Evolutionary conservation across 2,329 filamentous ascomycete genomes (phyloP).

Genomic region (Ceratocystis cubensis): DNA sequence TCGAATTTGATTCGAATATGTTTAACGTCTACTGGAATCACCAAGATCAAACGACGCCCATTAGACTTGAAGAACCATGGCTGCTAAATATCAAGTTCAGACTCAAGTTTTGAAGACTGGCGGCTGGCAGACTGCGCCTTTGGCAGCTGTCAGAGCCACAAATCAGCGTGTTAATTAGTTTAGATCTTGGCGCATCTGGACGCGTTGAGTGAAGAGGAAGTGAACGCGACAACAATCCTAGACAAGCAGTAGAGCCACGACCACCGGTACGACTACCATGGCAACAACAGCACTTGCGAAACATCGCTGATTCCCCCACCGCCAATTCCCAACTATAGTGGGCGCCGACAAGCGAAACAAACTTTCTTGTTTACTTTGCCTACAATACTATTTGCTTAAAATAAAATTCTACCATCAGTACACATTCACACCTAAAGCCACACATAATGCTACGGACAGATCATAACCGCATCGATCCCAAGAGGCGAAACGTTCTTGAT

Average conservation of each 20-base stretch:
- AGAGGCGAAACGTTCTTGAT: conserved; percentile 65
- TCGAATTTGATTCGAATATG: too few species aligned
- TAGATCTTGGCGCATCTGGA: neutral
- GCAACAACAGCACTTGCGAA: neutral
- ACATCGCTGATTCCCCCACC: neutral
- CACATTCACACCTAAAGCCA: neutral
- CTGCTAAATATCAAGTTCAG: neutral
- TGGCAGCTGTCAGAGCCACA: neutral
- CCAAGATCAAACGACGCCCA: too few species aligned
- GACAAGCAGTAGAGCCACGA: too few species aligned
- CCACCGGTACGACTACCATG: neutral
- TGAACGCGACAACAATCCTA: neutral
- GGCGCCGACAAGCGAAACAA: too few species aligned
- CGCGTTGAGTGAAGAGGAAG: neutral
- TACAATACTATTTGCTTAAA: neutral
- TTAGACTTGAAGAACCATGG: too few species aligned
- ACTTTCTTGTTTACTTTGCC: neutral
- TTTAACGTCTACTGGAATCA: too few species aligned
- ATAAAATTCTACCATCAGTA: neutral
- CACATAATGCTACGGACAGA: conserved; percentile 39
- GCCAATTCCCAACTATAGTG: neutral
- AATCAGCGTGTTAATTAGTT: neutral
- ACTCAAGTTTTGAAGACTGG: neutral
- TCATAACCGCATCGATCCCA: conserved; percentile 47
- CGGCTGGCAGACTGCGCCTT: neutral